phyloP scores from a whole-genome alignment of 371 early-diverging fungal genomes.

The Gilbertella persicaria region DNA sequence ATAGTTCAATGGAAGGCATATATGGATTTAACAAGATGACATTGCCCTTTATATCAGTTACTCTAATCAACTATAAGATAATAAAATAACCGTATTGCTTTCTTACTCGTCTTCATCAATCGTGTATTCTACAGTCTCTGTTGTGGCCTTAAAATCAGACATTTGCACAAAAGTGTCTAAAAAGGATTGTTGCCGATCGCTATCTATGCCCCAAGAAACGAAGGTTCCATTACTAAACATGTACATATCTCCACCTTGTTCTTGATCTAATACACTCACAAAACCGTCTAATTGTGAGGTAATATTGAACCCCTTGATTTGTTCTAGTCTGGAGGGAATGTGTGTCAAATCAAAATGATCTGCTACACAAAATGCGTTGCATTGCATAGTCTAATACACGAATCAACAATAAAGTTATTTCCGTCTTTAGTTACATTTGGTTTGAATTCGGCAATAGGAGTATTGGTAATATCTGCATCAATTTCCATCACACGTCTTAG shows the following conservation, averaged over 20 bases:
- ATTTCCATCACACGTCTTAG: constrained; percentile 36
- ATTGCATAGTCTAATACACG: constrained; percentile 23
- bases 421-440: constrained; percentile 21
- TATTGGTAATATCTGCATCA: constrained; percentile 30
- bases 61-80: constrained; percentile 8
- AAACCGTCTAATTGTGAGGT: constrained; percentile 11
- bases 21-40: constrained; percentile 31
- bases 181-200: constrained; percentile 2
- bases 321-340: not conserved
- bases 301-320: not conserved
- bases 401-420: not conserved
- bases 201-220: constrained; percentile 27
- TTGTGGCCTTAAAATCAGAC: not conserved
- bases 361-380: constrained; percentile 29
- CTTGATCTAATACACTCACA: constrained; percentile 17
- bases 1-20: constrained; percentile 21
- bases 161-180: constrained; percentile 5
- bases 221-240: constrained; percentile 30
- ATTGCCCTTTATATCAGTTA: constrained; percentile 32
- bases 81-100: not conserved
- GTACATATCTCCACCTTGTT: constrained; percentile 32
- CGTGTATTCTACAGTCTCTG: constrained; percentile 16
- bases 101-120: constrained; percentile 43
- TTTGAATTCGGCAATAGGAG: constrained; percentile 13
- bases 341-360: constrained; percentile 14